A percentile compares a stretch with the other conserved stretches of the same genome.
These are phyloP conservation scores for Zopfochytrium polystomum DNA, from an alignment of 371 early-diverging fungal genomes.

Conservation along the genomic window DNA sequence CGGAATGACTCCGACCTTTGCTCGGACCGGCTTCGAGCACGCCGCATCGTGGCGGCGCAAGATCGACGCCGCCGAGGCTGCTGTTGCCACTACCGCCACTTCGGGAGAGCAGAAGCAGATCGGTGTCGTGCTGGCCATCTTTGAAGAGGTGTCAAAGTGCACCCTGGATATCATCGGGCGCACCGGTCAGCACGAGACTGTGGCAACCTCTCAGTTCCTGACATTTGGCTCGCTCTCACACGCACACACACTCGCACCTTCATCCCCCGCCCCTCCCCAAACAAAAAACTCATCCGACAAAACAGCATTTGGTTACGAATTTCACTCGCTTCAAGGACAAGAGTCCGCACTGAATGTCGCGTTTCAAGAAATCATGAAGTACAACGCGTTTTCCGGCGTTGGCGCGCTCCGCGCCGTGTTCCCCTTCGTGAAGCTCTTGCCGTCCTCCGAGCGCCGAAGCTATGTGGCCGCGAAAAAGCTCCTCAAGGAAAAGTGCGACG, in stretches of 20 bases:
- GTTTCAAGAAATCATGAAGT: not conserved
- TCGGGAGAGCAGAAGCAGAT: too few species aligned
- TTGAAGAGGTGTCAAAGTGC: conserved; percentile 36
- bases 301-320: conserved; percentile 28
- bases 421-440: not conserved
- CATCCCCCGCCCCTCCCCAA: too few species aligned
- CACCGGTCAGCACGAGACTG: too few species aligned
- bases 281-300: too few species aligned
- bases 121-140: conserved; percentile 30
- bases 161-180: conserved; percentile 25
- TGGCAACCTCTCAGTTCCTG: too few species aligned
- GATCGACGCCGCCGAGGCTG: too few species aligned
- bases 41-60: conserved; percentile 30
- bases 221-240: too few species aligned
- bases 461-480: not conserved
- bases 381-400: conserved; percentile 4
- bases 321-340: conserved; percentile 2
- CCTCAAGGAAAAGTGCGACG: conserved; percentile 3
- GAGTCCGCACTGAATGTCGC: conserved; percentile 5
- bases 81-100: too few species aligned
- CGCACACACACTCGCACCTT: too few species aligned
- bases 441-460: not conserved
- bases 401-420: not conserved
- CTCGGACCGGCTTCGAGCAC: conserved; percentile 31
- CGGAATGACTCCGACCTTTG: conserved; percentile 48